Base-by-base conservation (phyloP, 2,329 filamentous ascomycete species). In the Botrytis paeoniae region DNA sequence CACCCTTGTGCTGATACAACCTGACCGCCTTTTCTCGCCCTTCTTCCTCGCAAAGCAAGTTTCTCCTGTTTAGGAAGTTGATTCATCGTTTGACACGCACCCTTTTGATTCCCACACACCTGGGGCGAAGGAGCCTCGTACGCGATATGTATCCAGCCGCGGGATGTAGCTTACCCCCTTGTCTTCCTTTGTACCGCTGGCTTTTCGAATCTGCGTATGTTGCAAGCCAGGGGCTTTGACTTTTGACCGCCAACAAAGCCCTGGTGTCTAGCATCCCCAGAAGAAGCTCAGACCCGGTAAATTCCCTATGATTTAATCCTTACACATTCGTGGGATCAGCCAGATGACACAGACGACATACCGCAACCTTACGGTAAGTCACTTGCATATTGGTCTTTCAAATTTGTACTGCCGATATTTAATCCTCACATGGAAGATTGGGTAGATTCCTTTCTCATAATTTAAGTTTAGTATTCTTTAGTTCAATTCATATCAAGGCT, bases 311-410 rank as follows among this genome's bases (percentile, higher is more conserved):
- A 68, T 48, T 32, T 76, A 74, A 73, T 62, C 64, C 65, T 61
- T 77, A 77, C 63, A 76, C 72, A 74, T 76, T 77, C 76, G 76
- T 77, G 76, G 75, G 75, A 76, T 77, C 77, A 78, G 74, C 77
- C 75, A 78, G 73, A 80, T 80, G 79, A 80, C 79, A 81, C 79
- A 79, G 78, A 81, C 78, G 75, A 80, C 78, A 79, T 80, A 78
- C 70, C 69, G 59, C 69, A 70, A 70, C 78, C 78, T 76, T 73
- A 78, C 78, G 75, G 75, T 77, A 78, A 79, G 75, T 80, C 77
- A 78, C 73, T 78, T 76, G 75, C 78, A 79, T 78, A 77, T 78
- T 77, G 76, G 74, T 73, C 71, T 78, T 75, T 75, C 79, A 78
- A 78, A 77, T 77, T 78, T 79, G 77, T 77, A 74, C 75, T 76